Conservation (phyloP, 345 rosid genomes). For the Ricinus communis region DNA sequence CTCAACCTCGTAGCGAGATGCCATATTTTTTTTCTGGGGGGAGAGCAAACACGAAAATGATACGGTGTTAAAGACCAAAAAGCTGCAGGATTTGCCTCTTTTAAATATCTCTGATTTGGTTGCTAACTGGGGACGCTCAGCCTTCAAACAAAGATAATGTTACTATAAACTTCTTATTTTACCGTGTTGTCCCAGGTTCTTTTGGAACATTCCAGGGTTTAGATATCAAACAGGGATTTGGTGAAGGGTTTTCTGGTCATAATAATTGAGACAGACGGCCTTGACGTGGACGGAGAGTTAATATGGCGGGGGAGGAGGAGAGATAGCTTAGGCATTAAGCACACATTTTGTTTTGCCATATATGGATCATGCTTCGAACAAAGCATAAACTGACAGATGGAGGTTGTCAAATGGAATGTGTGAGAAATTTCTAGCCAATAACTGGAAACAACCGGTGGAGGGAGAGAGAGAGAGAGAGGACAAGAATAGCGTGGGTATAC, state of each 20-base stretch:
- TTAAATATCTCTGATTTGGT: not conserved
- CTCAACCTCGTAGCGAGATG: slow-evolving; percentile 48
- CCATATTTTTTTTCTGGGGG: slow-evolving; percentile 40
- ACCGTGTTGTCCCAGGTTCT: not conserved
- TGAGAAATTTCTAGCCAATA: no score
- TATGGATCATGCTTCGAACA: no score
- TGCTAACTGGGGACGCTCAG: not conserved
- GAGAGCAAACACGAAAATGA: not conserved
- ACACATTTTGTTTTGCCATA: not conserved
- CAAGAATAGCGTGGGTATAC: not conserved
- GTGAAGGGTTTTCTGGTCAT: not conserved
- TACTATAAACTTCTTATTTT: not conserved
- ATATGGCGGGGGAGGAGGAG: not conserved
- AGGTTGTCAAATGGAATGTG: no score
- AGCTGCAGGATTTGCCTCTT: not conserved
- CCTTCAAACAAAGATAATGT: no score
- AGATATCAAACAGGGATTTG: not conserved
- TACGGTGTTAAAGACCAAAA: not conserved
- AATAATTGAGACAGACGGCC: not conserved
- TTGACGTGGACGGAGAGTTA: no score
- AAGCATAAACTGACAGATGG: not conserved
- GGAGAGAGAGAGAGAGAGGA: not conserved
- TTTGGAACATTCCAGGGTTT: not conserved
- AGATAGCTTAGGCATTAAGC: not conserved
- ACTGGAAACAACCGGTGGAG: not conserved